phyloP scores from a whole-genome alignment of 108 stramenopile genomes.

The Cyclotella choctawhatcheeana region DNA sequence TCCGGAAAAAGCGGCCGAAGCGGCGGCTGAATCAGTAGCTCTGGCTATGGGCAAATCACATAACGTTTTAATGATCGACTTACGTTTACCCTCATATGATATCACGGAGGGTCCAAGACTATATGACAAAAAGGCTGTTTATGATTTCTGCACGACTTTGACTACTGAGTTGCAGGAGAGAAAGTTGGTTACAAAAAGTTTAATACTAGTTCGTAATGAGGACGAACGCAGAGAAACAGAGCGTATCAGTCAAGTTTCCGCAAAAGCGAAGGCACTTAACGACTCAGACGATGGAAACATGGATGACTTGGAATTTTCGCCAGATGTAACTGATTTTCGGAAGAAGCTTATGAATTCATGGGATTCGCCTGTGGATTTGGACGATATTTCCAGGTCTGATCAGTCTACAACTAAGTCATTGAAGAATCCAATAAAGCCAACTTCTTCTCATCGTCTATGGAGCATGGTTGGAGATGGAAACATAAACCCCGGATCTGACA shows the following conservation, averaged over 20 bases:
- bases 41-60: constrained; percentile 24
- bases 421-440: constrained; percentile 5
- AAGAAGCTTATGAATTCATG: constrained; percentile 35
- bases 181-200: constrained; percentile 41
- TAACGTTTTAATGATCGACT: constrained; percentile 48
- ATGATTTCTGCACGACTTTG: constrained; percentile 29
- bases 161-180: constrained; percentile 21
- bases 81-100: constrained; percentile 51
- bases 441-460: constrained; percentile 47
- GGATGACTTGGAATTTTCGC: constrained; percentile 1
- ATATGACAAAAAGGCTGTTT: constrained; percentile 34
- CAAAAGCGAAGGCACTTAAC: background rate
- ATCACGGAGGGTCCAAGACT: constrained; percentile 44
- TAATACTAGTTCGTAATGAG: constrained; percentile 46
- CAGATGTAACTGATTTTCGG: constrained; percentile 31
- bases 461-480: constrained; percentile 41
- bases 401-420: background rate
- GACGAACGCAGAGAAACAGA: constrained; percentile 32
- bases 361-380: constrained; percentile 19
- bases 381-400: background rate
- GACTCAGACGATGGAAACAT: constrained; percentile 1
- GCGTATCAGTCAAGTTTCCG: background rate
- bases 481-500: constrained; percentile 42
- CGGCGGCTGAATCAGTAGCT: constrained; percentile 39
- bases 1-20: constrained; percentile 33